A percentile compares a stretch with the other conserved stretches of the same genome.
Conservation (phyloP, 1,284 basidiomycete genomes). For the Tetrapyrgos nigripes region DNA sequence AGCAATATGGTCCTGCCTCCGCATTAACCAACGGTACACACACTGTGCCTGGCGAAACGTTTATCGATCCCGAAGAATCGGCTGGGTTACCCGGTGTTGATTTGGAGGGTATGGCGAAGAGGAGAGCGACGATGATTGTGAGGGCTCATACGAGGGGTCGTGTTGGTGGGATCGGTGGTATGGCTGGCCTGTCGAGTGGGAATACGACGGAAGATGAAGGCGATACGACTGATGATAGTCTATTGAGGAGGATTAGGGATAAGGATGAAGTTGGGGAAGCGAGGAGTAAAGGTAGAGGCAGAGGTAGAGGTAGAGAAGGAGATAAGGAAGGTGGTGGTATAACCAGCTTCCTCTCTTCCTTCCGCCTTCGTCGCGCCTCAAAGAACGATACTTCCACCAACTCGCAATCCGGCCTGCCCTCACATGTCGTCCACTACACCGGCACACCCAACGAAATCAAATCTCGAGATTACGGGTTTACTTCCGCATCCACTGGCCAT, state of each 20-base stretch:
- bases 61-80: slow-evolving; percentile 4
- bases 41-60: slow-evolving; percentile 1
- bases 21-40: background rate
- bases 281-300: slow-evolving; percentile 4
- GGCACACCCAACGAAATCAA: background rate
- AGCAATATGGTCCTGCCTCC: too few relatives aligned
- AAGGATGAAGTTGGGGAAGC: slow-evolving; percentile 19
- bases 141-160: background rate
- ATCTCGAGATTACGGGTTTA: background rate
- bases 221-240: slow-evolving; percentile 33
- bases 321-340: background rate
- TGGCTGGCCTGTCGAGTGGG: slow-evolving; percentile 10
- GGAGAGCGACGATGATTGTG: slow-evolving; percentile 1
- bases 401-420: too few relatives aligned
- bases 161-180: background rate
- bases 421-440: background rate
- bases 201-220: slow-evolving; percentile 25
- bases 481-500: background rate
- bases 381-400: too few relatives aligned
- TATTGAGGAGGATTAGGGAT: slow-evolving; percentile 33
- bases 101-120: background rate
- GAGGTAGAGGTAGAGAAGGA: slow-evolving; percentile 3
- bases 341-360: too few relatives aligned
- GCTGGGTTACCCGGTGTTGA: slow-evolving; percentile 6
- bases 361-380: too few relatives aligned